A percentile compares a stretch with the other conserved stretches of the same genome.
These are phyloP conservation scores for Neoascochyta sp. DNA, from an alignment of 2,329 filamentous ascomycete species.

Conservation along the genomic window DNA sequence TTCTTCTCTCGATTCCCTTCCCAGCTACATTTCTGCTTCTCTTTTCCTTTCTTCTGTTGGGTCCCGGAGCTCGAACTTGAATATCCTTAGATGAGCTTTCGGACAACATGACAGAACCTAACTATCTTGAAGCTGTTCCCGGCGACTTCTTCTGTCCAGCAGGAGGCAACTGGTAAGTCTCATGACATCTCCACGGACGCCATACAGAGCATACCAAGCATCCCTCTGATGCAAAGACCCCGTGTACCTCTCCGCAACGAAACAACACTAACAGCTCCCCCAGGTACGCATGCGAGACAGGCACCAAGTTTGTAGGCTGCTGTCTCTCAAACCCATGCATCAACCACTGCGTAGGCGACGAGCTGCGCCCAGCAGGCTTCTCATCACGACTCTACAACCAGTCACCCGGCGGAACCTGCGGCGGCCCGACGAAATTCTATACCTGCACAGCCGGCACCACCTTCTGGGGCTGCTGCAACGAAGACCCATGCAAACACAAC, in stretches of 20 bases:
- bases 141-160: conserved; percentile 14
- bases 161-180: conserved; percentile 11
- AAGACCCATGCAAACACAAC: conserved; percentile 31
- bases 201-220: too few species aligned
- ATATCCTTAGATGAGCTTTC: too few species aligned
- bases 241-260: too few species aligned
- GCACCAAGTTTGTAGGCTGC: conserved; percentile 37
- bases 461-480: conserved; percentile 38
- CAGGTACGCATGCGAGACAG: conserved; percentile 12
- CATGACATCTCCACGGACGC: too few species aligned
- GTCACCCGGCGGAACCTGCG: conserved; percentile 29
- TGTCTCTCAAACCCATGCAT: conserved; percentile 35
- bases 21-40: too few species aligned
- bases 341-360: conserved; percentile 29
- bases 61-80: too few species aligned
- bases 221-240: too few species aligned
- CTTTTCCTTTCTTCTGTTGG: too few species aligned
- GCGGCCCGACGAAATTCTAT: conserved; percentile 25
- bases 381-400: conserved; percentile 22
- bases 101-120: conserved; percentile 8
- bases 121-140: conserved; percentile 7
- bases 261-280: too few species aligned
- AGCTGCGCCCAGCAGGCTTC: conserved; percentile 30
- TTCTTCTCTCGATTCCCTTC: too few species aligned
- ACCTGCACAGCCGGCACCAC: conserved; percentile 28